phyloP scores from a whole-genome alignment of 1,284 basidiomycete species.

The Trichosporon ovoides region DNA sequence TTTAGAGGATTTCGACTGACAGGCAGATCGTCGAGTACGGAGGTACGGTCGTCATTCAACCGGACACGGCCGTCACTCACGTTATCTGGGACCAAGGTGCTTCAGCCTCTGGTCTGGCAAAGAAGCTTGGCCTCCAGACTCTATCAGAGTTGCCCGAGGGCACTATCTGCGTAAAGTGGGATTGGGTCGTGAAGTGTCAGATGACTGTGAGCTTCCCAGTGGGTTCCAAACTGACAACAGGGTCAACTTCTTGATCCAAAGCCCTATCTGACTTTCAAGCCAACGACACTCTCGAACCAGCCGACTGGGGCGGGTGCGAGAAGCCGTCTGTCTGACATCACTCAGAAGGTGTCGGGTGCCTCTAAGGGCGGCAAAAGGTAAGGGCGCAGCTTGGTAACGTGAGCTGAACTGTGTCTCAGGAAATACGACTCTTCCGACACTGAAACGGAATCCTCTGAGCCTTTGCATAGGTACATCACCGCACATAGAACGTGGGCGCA shows the following conservation, averaged over 20 bases:
- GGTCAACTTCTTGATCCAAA: constrained; percentile 24
- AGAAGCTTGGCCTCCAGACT: constrained; percentile 29
- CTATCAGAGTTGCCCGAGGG: constrained; percentile 36
- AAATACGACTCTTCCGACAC: constrained; percentile 29
- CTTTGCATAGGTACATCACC: neutral
- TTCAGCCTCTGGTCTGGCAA: constrained; percentile 23
- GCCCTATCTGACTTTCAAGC: constrained; percentile 32
- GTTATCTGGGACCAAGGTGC: constrained; percentile 35
- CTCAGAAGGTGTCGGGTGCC: constrained; percentile 20
- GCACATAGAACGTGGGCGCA: neutral
- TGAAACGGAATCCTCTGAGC: constrained; percentile 35
- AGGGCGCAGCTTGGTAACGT: no score
- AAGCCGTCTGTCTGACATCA: constrained; percentile 28
- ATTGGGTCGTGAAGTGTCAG: constrained; percentile 37
- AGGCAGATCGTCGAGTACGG: constrained; percentile 35
- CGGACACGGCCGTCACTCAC: constrained; percentile 42
- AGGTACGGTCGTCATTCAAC: constrained; percentile 32
- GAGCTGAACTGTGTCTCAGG: constrained; percentile 6
- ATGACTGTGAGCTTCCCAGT: constrained; percentile 28
- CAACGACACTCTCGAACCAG: constrained; percentile 22
- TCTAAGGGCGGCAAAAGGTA: neutral
- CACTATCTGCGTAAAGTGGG: constrained; percentile 39
- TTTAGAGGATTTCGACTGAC: neutral
- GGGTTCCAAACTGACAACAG: constrained; percentile 8
- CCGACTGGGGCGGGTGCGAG: neutral